Base-by-base conservation (phyloP, 441 rosid species). In the Mallotus japonicus region DNA sequence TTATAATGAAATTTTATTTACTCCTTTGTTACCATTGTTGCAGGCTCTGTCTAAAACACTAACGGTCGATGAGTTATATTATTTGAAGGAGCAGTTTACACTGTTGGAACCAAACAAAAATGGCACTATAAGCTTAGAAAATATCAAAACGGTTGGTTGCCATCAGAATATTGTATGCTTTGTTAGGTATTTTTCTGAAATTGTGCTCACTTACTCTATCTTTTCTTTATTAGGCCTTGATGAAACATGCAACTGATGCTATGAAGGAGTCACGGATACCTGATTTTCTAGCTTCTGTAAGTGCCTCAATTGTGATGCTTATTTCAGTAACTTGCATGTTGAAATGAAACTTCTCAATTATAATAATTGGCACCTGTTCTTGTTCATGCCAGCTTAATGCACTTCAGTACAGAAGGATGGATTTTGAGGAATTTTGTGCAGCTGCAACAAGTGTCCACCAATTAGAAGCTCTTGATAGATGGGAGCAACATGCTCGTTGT, bases 401-500 rank as follows among this genome's bases (percentile, higher is more conserved):
- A 64, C 97, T 93, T 79, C 97, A 94, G 70, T 94, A 92, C 70
- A 86, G 95, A 80, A 82, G 93, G 70, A 89, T 92, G 95, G 93
- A 90, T 70, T 90, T 92, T 69, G 96, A 88, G 73, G 97, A 92
- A 76, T 92, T 89, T 78, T 90, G 95, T 78, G 96, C 92, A 42
- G 97, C 97, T 15, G 85, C 92, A 60, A 75, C 88, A 67, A 92
- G 96, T 62, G 94, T 90, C 65, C 89, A 92, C 78, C 97, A 92
- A 86, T 86, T 92, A 16, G 96, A 92, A 81, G 92, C 97, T 66
- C 87, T 90, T 28, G 97, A 90, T 76, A 75, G 91, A 70, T 92
- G 97, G 97, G 97, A 90, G 81, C 93, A 93, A 80, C 96, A 89
- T 71, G 97, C 98, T 76, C 92, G 93, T 77, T 89, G 96, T 87